These are phyloP conservation scores for Aspergillus latus DNA, from an alignment of 2,329 filamentous ascomycete species.

Conservation along the genomic window DNA sequence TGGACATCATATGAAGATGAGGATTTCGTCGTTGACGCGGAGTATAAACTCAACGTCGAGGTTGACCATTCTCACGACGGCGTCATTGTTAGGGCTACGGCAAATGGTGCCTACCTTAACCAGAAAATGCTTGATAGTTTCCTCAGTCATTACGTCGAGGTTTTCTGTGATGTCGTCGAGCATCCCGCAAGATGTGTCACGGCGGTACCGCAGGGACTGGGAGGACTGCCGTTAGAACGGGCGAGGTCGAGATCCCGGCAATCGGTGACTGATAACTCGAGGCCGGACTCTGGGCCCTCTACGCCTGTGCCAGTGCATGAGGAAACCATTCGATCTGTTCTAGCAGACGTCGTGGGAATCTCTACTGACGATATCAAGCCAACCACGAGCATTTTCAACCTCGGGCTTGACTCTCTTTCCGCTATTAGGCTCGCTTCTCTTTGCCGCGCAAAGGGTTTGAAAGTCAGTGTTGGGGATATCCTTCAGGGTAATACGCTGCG, in stretches of 20 bases:
- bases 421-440: slow-evolving; percentile 32
- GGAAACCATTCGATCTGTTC: slow-evolving; percentile 21
- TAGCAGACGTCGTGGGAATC: slow-evolving; percentile 26
- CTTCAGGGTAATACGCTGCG: slow-evolving; percentile 32
- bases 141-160: slow-evolving; percentile 20
- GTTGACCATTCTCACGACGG: slow-evolving; percentile 27
- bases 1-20: slow-evolving; percentile 26
- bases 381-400: slow-evolving; percentile 31
- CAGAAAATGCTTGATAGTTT: slow-evolving; percentile 21
- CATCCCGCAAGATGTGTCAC: slow-evolving; percentile 27
- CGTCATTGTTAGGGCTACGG: slow-evolving; percentile 23
- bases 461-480: slow-evolving; percentile 32
- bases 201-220: slow-evolving; percentile 23
- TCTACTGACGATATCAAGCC: slow-evolving; percentile 23
- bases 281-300: background rate
- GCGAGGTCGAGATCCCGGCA: background rate
- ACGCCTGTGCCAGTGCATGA: slow-evolving; percentile 17
- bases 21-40: slow-evolving; percentile 24
- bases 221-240: slow-evolving; percentile 24
- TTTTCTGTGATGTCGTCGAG: slow-evolving; percentile 30
- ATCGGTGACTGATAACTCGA: background rate
- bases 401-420: slow-evolving; percentile 34
- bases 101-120: slow-evolving; percentile 25
- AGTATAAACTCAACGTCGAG: slow-evolving; percentile 34
- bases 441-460: slow-evolving; percentile 29